Percentiles rank a stretch among this genome's conserved stretches.
Evolutionary conservation across 2,329 filamentous ascomycete genomes (phyloP).

Genomic region (Scolecobasidium constrictum): DNA sequence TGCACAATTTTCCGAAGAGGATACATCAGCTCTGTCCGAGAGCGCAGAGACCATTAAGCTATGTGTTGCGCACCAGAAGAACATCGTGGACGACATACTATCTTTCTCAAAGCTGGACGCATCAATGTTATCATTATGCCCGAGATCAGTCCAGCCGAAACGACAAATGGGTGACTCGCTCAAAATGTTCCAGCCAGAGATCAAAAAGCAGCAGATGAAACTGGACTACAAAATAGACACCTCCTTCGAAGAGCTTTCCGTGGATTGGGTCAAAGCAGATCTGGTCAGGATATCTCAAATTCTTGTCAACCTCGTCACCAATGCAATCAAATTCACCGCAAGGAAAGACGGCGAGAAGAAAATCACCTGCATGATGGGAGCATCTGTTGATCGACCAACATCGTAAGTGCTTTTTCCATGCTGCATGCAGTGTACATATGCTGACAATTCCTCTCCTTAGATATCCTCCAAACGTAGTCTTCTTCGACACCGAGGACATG

Average conservation of each 20-base stretch:
- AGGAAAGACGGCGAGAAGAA: constrained; percentile 15
- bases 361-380: constrained; percentile 5
- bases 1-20: constrained; percentile 11
- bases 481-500: constrained; percentile 26
- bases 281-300: constrained; percentile 11
- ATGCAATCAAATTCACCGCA: constrained; percentile 23
- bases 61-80: constrained; percentile 10
- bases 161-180: constrained; percentile 17
- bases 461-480: constrained; percentile 32
- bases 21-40: constrained; percentile 20
- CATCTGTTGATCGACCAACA: constrained; percentile 1
- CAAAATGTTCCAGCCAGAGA: constrained; percentile 25
- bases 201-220: constrained; percentile 18
- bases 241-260: constrained; percentile 15
- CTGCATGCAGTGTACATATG: too few relatives aligned
- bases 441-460: too few relatives aligned
- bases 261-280: constrained; percentile 13
- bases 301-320: constrained; percentile 14
- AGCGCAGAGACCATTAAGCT: constrained; percentile 25
- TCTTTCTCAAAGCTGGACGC: constrained; percentile 10
- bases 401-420: constrained; percentile 21
- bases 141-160: constrained; percentile 15
- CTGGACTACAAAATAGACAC: constrained; percentile 18
- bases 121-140: constrained; percentile 6
- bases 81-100: constrained; percentile 10